Evolutionary conservation across 208 protist species (phyloP).

Genomic region (Entamoeba histolytica): DNA sequence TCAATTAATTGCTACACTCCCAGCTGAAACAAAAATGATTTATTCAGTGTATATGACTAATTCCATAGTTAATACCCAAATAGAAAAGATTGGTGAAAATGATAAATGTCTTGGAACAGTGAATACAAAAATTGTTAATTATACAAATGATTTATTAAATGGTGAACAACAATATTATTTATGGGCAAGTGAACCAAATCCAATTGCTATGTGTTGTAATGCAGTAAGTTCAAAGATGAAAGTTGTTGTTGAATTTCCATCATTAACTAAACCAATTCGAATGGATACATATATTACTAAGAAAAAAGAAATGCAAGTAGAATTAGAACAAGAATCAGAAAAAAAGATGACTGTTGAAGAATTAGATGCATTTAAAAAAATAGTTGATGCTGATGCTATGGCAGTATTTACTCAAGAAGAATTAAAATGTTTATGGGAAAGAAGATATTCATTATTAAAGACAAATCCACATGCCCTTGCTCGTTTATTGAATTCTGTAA

Average conservation of each 20-base stretch:
- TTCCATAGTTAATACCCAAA: not conserved
- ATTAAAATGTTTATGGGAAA: not conserved
- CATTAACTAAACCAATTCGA: not conserved
- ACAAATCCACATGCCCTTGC: not conserved
- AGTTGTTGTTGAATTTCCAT: not conserved
- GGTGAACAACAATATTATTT: not conserved
- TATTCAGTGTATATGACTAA: not conserved
- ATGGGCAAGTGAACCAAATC: not conserved
- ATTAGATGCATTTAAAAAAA: not conserved
- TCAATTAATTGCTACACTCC: not conserved
- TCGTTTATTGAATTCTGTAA: not conserved
- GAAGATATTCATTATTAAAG: not conserved
- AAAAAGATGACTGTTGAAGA: not conserved
- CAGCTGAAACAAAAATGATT: not conserved
- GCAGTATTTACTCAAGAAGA: not conserved
- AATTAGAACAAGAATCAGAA: not conserved
- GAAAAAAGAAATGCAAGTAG: not conserved
- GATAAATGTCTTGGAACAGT: not conserved
- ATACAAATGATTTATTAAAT: not conserved
- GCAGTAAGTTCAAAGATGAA: not conserved
- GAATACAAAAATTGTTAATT: not conserved
- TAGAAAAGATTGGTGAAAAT: not conserved
- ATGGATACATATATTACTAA: not conserved
- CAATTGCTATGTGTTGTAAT: not conserved
- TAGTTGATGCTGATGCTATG: not conserved